Conservation (phyloP, 345 rosid genomes). For the Turritis glabra region DNA sequence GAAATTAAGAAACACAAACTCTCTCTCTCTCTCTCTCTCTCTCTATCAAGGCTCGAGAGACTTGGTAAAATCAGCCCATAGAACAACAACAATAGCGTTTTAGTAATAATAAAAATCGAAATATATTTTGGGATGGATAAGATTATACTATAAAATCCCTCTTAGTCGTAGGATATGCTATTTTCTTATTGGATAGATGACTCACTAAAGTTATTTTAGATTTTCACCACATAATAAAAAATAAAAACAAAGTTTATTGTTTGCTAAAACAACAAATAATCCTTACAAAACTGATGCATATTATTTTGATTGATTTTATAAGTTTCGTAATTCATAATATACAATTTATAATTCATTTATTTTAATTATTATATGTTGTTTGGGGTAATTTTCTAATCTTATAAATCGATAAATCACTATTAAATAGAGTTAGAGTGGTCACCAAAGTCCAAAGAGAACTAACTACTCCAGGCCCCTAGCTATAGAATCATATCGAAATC, state of each 20-base stretch:
- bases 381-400: too few relatives aligned
- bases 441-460: too few relatives aligned
- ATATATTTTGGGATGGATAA: constrained; percentile 22
- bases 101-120: not conserved
- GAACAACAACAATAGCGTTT: not conserved
- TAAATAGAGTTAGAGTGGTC: too few relatives aligned
- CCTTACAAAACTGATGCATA: not conserved
- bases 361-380: too few relatives aligned
- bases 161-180: not conserved
- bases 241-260: too few relatives aligned
- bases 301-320: not conserved
- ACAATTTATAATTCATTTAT: too few relatives aligned
- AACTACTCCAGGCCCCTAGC: too few relatives aligned
- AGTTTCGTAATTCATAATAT: not conserved
- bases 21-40: constrained; percentile 1
- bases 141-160: not conserved
- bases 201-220: not conserved
- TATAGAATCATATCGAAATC: too few relatives aligned
- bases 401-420: too few relatives aligned
- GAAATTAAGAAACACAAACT: constrained; percentile 17
- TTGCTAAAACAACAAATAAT: not conserved
- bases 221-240: too few relatives aligned
- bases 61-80: constrained; percentile 34
- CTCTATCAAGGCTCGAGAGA: constrained; percentile 5
- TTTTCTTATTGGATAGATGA: constrained; percentile 9